Evolutionary conservation across 441 rosid species (phyloP).

Genomic region (Aleurites moluccanus): DNA sequence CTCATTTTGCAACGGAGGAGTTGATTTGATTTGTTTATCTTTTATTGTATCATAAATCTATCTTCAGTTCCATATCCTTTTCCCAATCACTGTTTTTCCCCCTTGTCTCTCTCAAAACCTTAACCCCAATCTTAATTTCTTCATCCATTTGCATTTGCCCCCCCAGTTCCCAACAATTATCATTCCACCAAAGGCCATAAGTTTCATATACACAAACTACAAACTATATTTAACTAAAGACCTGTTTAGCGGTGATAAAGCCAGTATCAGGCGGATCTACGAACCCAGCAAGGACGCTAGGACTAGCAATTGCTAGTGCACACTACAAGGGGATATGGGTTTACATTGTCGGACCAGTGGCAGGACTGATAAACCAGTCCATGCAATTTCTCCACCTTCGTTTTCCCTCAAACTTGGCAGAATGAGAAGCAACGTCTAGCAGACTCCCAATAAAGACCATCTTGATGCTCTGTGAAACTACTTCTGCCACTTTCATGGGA

Average conservation of each 20-base stretch:
- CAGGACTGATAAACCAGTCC: constrained; percentile 38
- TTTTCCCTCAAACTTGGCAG: constrained; percentile 32
- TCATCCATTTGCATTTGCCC: too few relatives aligned
- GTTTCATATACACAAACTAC: neutral
- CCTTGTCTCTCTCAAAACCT: too few relatives aligned
- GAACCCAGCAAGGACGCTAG: constrained; percentile 68
- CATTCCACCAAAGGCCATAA: too few relatives aligned
- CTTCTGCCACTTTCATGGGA: neutral
- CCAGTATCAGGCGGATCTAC: constrained; percentile 67
- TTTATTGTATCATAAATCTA: too few relatives aligned
- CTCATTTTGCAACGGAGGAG: too few relatives aligned
- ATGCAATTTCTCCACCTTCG: constrained; percentile 32
- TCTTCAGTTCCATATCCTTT: too few relatives aligned
- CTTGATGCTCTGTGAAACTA: constrained; percentile 10
- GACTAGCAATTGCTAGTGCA: constrained; percentile 61
- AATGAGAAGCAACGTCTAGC: constrained; percentile 26
- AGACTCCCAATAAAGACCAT: constrained; percentile 19
- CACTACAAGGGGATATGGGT: constrained; percentile 60
- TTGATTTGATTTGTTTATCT: too few relatives aligned
- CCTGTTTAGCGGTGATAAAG: constrained; percentile 30
- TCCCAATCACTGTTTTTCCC: too few relatives aligned
- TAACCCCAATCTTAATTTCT: too few relatives aligned
- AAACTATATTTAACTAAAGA: constrained; percentile 16
- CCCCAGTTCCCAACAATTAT: too few relatives aligned
- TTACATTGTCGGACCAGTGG: constrained; percentile 53